Base-by-base conservation (phyloP, 768 basidiomycete genomes). In the Leccinum arenicola region DNA sequence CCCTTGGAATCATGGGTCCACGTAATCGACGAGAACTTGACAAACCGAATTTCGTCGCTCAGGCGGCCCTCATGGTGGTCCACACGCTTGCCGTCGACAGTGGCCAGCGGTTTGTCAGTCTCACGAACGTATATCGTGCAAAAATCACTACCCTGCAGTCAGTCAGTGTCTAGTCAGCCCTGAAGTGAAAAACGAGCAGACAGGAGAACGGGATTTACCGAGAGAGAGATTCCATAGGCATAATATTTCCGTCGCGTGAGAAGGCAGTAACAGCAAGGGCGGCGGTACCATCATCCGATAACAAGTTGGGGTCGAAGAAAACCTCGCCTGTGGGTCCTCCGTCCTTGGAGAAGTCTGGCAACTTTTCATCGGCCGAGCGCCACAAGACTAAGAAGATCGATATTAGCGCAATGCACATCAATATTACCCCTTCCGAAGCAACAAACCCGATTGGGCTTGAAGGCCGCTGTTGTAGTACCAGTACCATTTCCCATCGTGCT, bases 1-100 rank as follows among this genome's bases (percentile, higher is more conserved):
- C 92, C 91, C 61, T 84, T 86, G 56, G 84, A 86, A 72, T 93
- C 89, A 56, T 84, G 82, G 4, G 85, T 85, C 92, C 91, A 93
- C 27, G 78, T 76, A 47, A 92, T 78, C 11, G 76, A 72, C 1
- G 87, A 88, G 73, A 91, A 92, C 70, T 93, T 93, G 61, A 90
- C 88, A 67, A 82, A 88, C 56, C 85, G 81, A 55, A 93, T 73
- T 60, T 85, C 86, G 49, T 93, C 91, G 4, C 77, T 63, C 38
- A 91, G 78, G 48, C 85, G 77, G 36, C 76, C 77, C 19, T 80
- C 75, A 63, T 85, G 78, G 54, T 81, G 77, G 8, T 77, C 75
- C n/a, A 69, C 65, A 27, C 59, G 66, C 54, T 75, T 68, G 38
- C 75, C 76, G 1, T 78, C 75, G 5, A 73, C 69, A 8, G 73